These are phyloP conservation scores for Debaryomyces tyrocola DNA, from an alignment of 805 yeast species.

Conservation along the genomic window DNA sequence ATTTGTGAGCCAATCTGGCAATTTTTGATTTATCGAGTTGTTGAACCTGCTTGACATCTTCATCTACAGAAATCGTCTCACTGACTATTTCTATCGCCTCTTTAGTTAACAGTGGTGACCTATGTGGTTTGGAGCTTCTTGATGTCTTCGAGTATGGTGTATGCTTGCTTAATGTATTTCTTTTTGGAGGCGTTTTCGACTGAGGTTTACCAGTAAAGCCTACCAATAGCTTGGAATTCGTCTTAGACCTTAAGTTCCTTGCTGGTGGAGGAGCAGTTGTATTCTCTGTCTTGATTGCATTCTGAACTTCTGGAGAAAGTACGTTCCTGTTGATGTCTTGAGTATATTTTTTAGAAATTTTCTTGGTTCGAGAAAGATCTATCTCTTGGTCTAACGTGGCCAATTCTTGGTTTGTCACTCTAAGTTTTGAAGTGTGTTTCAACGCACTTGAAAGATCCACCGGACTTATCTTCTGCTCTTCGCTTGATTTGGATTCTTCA, in stretches of 20 bases:
- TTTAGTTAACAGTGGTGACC: not conserved
- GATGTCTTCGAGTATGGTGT: not conserved
- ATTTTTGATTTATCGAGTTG: conserved; percentile 27
- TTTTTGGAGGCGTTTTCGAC: not conserved
- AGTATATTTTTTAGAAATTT: conserved; percentile 7
- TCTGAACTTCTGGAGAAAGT: conserved; percentile 11
- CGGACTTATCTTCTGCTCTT: conserved; percentile 6
- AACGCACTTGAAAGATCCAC: conserved; percentile 11
- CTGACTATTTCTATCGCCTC: not conserved
- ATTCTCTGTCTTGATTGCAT: conserved; percentile 6
- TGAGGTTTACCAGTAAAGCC: conserved; percentile 1
- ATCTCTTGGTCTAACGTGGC: conserved; percentile 9
- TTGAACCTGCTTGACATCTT: conserved; percentile 10
- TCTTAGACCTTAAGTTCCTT: not conserved
- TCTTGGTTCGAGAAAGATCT: conserved; percentile 1
- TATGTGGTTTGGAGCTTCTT: not conserved
- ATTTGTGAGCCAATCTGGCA: conserved; percentile 63
- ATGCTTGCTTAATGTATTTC: not conserved
- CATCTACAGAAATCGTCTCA: conserved; percentile 4
- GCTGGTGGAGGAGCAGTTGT: not conserved
- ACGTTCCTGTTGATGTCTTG: conserved; percentile 8
- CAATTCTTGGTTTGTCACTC: conserved; percentile 6
- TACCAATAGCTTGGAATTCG: conserved; percentile 3
- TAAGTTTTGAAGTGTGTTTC: conserved; percentile 10
- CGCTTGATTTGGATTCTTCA: not conserved